Conservation (phyloP, 768 basidiomycete species). For the Hemileccinum rubropunctum region DNA sequence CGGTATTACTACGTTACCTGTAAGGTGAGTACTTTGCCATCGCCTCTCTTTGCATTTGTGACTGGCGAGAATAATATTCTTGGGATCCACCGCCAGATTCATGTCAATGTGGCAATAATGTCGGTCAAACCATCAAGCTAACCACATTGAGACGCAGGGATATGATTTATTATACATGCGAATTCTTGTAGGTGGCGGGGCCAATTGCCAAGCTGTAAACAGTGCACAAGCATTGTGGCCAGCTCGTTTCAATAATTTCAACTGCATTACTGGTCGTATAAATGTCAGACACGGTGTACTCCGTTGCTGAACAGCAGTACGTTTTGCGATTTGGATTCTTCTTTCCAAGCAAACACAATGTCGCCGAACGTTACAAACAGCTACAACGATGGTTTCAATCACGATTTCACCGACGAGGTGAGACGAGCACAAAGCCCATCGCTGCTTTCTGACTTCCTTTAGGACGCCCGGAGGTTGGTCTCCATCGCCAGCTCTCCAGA, state of each 20-base stretch:
- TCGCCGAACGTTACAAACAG: slow-evolving; percentile 11
- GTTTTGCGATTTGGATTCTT: not conserved
- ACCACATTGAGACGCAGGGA: slow-evolving; percentile 5
- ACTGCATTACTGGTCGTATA: slow-evolving; percentile 14
- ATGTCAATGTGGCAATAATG: not conserved
- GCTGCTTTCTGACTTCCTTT: slow-evolving; percentile 7
- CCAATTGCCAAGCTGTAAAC: slow-evolving; percentile 25
- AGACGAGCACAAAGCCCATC: not conserved
- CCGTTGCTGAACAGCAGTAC: slow-evolving; percentile 1
- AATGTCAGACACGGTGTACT: slow-evolving; percentile 3
- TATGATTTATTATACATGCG: slow-evolving; percentile 17
- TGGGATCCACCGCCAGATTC: not conserved
- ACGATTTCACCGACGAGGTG: slow-evolving; percentile 31
- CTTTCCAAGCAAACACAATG: slow-evolving; percentile 13
- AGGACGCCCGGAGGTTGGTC: slow-evolving; percentile 26
- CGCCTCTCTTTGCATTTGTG: too few relatives aligned
- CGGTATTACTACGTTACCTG: too few relatives aligned
- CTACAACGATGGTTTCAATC: slow-evolving; percentile 26
- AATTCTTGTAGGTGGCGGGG: slow-evolving; percentile 6
- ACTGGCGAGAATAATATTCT: too few relatives aligned
- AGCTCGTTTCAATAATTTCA: not conserved
- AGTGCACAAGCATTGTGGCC: not conserved
- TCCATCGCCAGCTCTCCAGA: slow-evolving; percentile 29
- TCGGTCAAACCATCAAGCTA: not conserved
- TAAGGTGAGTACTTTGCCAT: too few relatives aligned